These are phyloP conservation scores for Corylus avellana DNA, from an alignment of 306 rosid genomes.

Conservation along the genomic window DNA sequence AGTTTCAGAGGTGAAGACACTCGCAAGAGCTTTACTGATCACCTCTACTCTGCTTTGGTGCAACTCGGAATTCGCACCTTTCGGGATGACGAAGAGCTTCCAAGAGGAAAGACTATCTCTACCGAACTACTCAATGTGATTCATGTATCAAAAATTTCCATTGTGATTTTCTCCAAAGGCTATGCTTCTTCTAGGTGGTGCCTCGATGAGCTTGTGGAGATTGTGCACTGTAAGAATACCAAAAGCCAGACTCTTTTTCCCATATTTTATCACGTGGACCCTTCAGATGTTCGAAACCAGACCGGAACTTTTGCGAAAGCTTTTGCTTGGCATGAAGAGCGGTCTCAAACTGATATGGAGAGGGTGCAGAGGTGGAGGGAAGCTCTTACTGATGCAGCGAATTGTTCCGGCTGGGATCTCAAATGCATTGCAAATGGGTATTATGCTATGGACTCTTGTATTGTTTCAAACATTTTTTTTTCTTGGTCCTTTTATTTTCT, in stretches of 20 bases:
- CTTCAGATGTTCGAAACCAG: too few relatives aligned
- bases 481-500: too few relatives aligned
- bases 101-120: neutral
- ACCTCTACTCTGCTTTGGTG: neutral
- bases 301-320: too few relatives aligned
- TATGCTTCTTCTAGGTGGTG: conserved; percentile 16
- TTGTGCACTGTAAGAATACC: neutral
- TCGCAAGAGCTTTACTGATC: neutral
- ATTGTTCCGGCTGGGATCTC: neutral
- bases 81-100: neutral
- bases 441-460: neutral
- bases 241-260: neutral
- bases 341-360: neutral
- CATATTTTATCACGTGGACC: too few relatives aligned
- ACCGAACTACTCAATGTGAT: neutral
- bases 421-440: conserved; percentile 9
- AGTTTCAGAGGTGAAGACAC: neutral
- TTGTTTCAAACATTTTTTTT: too few relatives aligned
- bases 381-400: too few relatives aligned
- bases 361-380: neutral
- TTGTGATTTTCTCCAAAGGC: neutral
- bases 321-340: too few relatives aligned
- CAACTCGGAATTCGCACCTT: neutral
- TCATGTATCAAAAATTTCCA: neutral
- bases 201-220: neutral